phyloP scores from a whole-genome alignment of 331 rosid species.

The Spiraea crenata region DNA sequence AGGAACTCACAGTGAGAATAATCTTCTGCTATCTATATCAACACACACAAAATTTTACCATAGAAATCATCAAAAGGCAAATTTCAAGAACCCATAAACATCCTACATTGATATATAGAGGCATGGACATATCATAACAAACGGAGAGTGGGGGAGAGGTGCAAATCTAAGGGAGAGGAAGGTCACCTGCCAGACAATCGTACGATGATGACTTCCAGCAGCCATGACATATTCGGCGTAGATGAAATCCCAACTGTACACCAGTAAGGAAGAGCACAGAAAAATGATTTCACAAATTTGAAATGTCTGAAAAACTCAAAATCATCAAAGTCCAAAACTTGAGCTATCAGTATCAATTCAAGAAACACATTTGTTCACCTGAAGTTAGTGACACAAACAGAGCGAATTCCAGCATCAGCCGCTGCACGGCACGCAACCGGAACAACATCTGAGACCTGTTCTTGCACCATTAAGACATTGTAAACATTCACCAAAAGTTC shows the following conservation, averaged over 20 bases:
- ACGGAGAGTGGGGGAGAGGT: not conserved
- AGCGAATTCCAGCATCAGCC: conserved; percentile 94
- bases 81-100: not conserved
- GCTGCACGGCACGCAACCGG: conserved; percentile 98
- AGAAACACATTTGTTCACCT: conserved; percentile 31
- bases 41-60: conserved; percentile 16
- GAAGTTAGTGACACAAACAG: conserved; percentile 95
- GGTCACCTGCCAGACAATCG: conserved; percentile 93
- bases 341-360: not conserved
- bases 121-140: not conserved
- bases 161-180: conserved; percentile 20
- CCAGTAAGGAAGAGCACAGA: not conserved
- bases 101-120: not conserved
- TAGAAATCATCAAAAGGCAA: conserved; percentile 9
- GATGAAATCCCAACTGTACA: conserved; percentile 97
- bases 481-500: not conserved
- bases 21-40: conserved; percentile 87
- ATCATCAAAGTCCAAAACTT: conserved; percentile 11
- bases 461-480: conserved; percentile 17
- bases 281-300: not conserved
- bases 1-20: conserved; percentile 95
- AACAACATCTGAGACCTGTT: conserved; percentile 92
- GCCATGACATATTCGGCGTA: conserved; percentile 97
- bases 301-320: conserved; percentile 16
- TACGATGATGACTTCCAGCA: conserved; percentile 86